These are phyloP conservation scores for Zangia roseola DNA, from an alignment of 768 basidiomycete genomes.

Conservation along the genomic window DNA sequence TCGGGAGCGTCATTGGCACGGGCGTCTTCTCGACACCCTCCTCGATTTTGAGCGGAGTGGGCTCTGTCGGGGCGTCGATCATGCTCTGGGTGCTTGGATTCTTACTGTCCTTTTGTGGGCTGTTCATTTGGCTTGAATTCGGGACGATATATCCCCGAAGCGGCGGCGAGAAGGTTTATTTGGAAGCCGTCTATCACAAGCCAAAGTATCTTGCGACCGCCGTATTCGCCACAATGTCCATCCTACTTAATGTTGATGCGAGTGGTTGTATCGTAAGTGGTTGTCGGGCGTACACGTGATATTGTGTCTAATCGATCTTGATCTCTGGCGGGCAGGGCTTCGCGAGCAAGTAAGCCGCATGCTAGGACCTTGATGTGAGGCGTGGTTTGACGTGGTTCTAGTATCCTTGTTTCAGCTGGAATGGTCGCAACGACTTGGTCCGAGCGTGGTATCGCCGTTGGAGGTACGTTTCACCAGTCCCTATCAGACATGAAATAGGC, in stretches of 20 bases:
- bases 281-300: background rate
- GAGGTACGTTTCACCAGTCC: constrained; percentile 33
- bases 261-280: constrained; percentile 48
- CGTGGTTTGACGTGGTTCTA: constrained; percentile 11
- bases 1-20: constrained; percentile 56
- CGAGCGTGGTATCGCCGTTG: constrained; percentile 58
- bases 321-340: constrained; percentile 24
- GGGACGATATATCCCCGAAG: constrained; percentile 64
- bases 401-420: constrained; percentile 50
- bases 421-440: constrained; percentile 43
- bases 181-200: constrained; percentile 51
- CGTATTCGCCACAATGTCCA: constrained; percentile 47
- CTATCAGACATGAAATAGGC: too few relatives aligned
- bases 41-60: constrained; percentile 52
- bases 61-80: constrained; percentile 57
- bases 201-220: constrained; percentile 49
- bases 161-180: constrained; percentile 62
- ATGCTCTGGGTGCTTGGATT: constrained; percentile 66
- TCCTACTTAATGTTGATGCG: constrained; percentile 42
- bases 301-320: background rate
- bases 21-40: constrained; percentile 63
- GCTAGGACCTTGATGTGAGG: rapidly evolving
- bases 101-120: constrained; percentile 52
- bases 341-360: constrained; percentile 33
- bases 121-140: constrained; percentile 63